These are phyloP conservation scores for Centella asiatica DNA, from an alignment of 129 eudicot genomes.

Conservation along the genomic window DNA sequence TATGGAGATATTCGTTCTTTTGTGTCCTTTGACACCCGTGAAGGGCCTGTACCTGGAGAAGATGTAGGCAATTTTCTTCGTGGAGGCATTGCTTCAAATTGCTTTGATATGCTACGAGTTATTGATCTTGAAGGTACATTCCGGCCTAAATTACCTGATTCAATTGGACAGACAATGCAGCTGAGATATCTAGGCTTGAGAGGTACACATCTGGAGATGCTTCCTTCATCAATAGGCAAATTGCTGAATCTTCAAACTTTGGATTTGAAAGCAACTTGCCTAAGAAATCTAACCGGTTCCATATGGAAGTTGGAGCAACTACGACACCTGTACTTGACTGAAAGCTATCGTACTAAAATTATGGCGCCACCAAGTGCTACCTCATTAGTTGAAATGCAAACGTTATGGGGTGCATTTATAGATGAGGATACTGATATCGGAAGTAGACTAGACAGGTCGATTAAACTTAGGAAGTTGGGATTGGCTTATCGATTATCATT, in stretches of 20 bases:
- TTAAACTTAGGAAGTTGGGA: constrained; percentile 12
- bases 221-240: constrained; percentile 10
- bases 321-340: constrained; percentile 14
- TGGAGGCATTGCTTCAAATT: background rate
- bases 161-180: background rate
- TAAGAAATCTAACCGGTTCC: constrained; percentile 10
- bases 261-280: constrained; percentile 13
- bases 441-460: constrained; percentile 3
- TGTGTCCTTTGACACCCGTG: constrained; percentile 11
- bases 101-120: background rate
- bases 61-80: constrained; percentile 10
- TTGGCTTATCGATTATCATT: background rate
- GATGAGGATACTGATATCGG: constrained; percentile 12
- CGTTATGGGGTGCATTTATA: constrained; percentile 19
- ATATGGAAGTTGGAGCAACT: constrained; percentile 16
- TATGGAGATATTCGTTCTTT: constrained; percentile 1
- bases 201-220: constrained; percentile 6
- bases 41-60: constrained; percentile 15
- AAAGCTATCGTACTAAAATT: constrained; percentile 9
- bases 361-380: background rate
- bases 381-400: constrained; percentile 6
- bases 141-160: constrained; percentile 11
- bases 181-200: constrained; percentile 19
- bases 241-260: constrained; percentile 11
- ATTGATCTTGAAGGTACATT: constrained; percentile 14